A percentile compares a stretch with the other conserved stretches of the same genome.
Conservation (phyloP, 208 protist genomes). For the Crithidia bombi region DNA sequence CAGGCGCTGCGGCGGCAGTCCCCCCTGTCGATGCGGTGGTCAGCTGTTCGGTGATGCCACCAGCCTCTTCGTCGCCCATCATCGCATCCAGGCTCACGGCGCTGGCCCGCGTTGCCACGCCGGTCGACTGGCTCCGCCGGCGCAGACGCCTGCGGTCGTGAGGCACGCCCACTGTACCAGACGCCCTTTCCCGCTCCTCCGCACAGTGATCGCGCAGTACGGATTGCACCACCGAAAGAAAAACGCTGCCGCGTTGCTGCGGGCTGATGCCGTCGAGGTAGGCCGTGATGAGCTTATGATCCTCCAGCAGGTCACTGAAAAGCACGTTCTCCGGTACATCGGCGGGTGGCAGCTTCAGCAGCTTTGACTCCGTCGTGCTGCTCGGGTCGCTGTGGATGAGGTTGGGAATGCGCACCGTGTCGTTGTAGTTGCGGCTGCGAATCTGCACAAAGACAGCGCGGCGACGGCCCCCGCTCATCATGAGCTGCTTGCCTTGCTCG, state of each 20-base stretch:
- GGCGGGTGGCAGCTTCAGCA: conserved; percentile 67
- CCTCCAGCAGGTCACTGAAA: conserved; percentile 62
- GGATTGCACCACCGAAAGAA: conserved; percentile 43
- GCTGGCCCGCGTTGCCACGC: conserved; percentile 22
- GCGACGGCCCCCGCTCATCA: conserved; percentile 63
- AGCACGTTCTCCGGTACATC: conserved; percentile 80
- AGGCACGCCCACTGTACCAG: neutral
- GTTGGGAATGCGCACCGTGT: conserved; percentile 77
- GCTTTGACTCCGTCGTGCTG: conserved; percentile 67
- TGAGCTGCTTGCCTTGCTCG: conserved; percentile 69
- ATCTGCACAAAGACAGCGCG: conserved; percentile 87
- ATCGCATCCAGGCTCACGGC: conserved; percentile 26
- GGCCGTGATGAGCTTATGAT: conserved; percentile 41
- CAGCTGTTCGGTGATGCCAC: conserved; percentile 3
- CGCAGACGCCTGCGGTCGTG: conserved; percentile 17
- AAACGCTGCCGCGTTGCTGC: conserved; percentile 24
- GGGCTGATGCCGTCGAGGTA: conserved; percentile 31
- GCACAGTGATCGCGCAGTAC: conserved; percentile 45
- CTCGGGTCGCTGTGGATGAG: conserved; percentile 59
- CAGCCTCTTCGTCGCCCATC: conserved; percentile 6
- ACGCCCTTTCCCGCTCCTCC: neutral
- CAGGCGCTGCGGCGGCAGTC: neutral
- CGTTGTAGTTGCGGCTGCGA: conserved; percentile 57
- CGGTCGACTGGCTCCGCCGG: conserved; percentile 14
- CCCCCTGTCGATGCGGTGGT: neutral